A percentile compares a stretch with the other conserved stretches of the same genome.
phyloP scores from a whole-genome alignment of 805 yeast species.

The Kurtzmaniella cleridarum region DNA sequence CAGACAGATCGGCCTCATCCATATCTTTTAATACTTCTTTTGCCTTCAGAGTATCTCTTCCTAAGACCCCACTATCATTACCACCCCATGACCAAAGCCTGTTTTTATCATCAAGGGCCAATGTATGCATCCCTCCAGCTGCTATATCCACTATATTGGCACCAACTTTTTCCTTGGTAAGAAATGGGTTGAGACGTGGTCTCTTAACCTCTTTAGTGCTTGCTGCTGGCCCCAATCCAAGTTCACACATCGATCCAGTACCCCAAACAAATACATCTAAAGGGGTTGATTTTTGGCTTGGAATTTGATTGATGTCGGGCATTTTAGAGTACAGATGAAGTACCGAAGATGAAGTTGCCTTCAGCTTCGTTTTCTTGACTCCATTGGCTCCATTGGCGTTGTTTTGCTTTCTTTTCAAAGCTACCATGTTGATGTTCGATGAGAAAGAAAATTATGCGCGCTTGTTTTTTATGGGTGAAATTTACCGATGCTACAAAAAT shows the following conservation, averaged over 20 bases:
- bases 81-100: conserved; percentile 98
- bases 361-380: conserved; percentile 17
- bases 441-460: background rate
- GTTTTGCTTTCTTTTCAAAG: conserved; percentile 33
- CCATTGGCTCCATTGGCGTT: conserved; percentile 14
- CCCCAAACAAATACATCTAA: conserved; percentile 92
- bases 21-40: conserved; percentile 64
- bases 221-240: conserved; percentile 95
- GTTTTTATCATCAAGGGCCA: conserved; percentile 74
- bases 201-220: conserved; percentile 90
- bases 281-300: conserved; percentile 35
- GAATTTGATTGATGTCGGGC: conserved; percentile 40
- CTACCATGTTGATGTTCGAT: conserved; percentile 31
- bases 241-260: conserved; percentile 94
- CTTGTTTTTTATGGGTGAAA: no score
- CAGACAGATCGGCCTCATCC: conserved; percentile 49
- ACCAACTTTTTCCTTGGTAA: conserved; percentile 47
- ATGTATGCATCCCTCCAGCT: conserved; percentile 93
- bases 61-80: conserved; percentile 87
- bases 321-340: conserved; percentile 45
- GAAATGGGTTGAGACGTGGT: conserved; percentile 82
- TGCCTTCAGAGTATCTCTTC: conserved; percentile 68
- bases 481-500: background rate
- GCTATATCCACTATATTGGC: conserved; percentile 79
- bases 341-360: conserved; percentile 36